Evolutionary conservation across 768 basidiomycete species (phyloP).

Genomic region (Collybia sp.): DNA sequence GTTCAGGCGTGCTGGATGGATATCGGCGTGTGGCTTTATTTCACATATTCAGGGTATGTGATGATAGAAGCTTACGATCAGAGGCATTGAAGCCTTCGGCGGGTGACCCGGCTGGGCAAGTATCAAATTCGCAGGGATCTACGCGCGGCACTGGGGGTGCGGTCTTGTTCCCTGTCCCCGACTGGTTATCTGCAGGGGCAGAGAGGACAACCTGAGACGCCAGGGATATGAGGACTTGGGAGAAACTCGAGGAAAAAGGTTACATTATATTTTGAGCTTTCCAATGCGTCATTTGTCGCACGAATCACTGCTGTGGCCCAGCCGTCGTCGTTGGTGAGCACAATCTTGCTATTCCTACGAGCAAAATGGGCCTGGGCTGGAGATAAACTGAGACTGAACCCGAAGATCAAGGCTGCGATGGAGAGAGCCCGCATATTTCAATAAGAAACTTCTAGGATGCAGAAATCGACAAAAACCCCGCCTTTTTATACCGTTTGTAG

Average conservation of each 20-base stretch:
- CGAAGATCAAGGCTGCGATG: no score
- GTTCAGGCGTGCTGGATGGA: no score
- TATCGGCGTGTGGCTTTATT: no score
- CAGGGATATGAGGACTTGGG: neutral
- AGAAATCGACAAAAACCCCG: no score
- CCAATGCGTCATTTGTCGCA: conserved; percentile 32
- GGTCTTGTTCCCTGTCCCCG: conserved; percentile 40
- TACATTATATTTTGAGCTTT: conserved; percentile 32
- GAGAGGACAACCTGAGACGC: conserved; percentile 39
- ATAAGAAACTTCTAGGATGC: no score
- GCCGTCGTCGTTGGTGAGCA: conserved; percentile 32
- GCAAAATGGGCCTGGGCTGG: no score
- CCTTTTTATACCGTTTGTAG: no score
- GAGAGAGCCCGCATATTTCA: no score
- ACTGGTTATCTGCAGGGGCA: conserved; percentile 39
- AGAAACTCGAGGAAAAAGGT: neutral
- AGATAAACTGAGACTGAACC: no score
- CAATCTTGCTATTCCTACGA: conserved; percentile 2
- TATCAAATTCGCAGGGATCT: conserved; percentile 40
- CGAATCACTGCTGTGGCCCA: conserved; percentile 46
- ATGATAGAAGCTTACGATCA: conserved; percentile 24
- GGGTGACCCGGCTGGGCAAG: conserved; percentile 38
- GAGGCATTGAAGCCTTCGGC: conserved; percentile 33
- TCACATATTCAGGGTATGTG: no score
- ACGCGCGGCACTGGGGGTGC: conserved; percentile 26